Evolutionary conservation across 1,139 yeast species (phyloP).

Genomic region (Debaryomyces subglobosus): DNA sequence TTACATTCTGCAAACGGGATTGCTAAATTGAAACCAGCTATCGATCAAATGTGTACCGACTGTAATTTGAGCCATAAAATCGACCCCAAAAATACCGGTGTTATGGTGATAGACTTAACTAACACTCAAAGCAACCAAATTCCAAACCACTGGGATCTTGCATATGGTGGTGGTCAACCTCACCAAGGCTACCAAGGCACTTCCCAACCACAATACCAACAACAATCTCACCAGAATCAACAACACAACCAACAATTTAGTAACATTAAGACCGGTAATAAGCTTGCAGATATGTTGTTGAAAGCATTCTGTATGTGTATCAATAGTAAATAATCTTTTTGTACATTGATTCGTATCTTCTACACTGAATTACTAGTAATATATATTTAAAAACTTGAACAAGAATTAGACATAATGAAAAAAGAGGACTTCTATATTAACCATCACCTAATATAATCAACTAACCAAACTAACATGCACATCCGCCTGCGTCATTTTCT

Average conservation of each 20-base stretch:
- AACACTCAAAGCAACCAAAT: constrained; percentile 43
- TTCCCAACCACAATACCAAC: constrained; percentile 27
- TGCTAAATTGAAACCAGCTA: constrained; percentile 89
- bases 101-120: constrained; percentile 66
- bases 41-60: constrained; percentile 73
- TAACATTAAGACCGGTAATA: constrained; percentile 36
- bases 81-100: constrained; percentile 79
- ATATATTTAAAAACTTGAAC: constrained; percentile 7
- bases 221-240: constrained; percentile 23
- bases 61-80: constrained; percentile 61
- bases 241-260: constrained; percentile 18
- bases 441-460: not conserved
- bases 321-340: constrained; percentile 7
- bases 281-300: constrained; percentile 9
- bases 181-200: constrained; percentile 31
- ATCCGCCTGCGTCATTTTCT: constrained; percentile 76
- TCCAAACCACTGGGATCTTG: constrained; percentile 52
- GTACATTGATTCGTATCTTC: not conserved
- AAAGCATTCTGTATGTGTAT: constrained; percentile 14
- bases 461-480: constrained; percentile 60
- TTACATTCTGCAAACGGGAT: constrained; percentile 78
- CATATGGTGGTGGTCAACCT: constrained; percentile 25
- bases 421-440: constrained; percentile 2
- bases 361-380: constrained; percentile 2
- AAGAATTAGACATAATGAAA: constrained; percentile 2